A percentile compares a stretch with the other conserved stretches of the same genome.
These are phyloP conservation scores for Globisporangium heterothallicum DNA, from an alignment of 352 stramenopile species.

Conservation along the genomic window DNA sequence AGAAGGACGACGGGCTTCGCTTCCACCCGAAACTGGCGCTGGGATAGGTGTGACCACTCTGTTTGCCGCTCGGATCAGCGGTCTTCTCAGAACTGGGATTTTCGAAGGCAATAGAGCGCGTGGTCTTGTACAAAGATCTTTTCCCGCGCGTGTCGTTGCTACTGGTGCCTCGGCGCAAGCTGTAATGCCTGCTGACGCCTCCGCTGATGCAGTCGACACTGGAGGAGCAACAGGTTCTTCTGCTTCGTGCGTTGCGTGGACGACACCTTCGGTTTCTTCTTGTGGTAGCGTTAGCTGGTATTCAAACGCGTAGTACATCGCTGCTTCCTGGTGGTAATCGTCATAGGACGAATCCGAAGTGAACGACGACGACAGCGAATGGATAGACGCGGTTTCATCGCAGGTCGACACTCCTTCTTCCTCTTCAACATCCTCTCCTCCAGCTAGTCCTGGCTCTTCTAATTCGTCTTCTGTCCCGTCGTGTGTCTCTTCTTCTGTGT, in stretches of 20 bases:
- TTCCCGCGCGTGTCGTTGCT: neutral
- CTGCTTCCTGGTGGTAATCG: constrained; percentile 6
- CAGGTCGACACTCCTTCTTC: constrained; percentile 10
- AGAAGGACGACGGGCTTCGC: neutral
- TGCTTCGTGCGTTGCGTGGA: neutral
- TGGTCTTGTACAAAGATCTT: neutral
- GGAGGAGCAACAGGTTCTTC: neutral
- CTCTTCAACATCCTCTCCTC: constrained; percentile 3
- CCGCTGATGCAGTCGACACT: neutral
- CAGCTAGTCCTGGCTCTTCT: neutral
- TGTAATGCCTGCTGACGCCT: neutral
- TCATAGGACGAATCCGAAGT: constrained; percentile 12
- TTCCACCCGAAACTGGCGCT: neutral
- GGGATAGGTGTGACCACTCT: neutral
- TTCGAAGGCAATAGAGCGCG: neutral
- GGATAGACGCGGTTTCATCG: constrained; percentile 15
- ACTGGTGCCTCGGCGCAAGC: neutral
- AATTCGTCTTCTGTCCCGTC: neutral
- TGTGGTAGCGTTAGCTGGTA: neutral
- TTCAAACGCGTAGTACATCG: constrained; percentile 13
- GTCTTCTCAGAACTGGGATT: neutral
- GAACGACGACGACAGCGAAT: constrained; percentile 16
- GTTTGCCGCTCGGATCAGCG: neutral
- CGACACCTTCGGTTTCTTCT: neutral
- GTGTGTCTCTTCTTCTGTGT: neutral